These are phyloP conservation scores for Porcisia hertigi DNA, from an alignment of 208 protist genomes.

Conservation along the genomic window DNA sequence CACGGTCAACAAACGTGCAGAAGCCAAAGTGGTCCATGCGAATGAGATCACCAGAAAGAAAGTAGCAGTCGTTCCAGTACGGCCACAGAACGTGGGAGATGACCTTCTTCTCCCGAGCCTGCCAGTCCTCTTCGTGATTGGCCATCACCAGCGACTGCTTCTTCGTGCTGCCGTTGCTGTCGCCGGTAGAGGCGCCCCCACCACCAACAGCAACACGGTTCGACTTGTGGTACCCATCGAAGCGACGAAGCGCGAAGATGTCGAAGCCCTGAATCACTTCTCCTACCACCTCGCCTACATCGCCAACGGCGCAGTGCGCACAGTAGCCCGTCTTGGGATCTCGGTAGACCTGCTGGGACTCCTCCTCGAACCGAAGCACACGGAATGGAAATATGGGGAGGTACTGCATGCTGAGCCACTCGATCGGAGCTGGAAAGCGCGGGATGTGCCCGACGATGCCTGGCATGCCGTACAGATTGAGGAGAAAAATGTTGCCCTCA, in stretches of 20 bases:
- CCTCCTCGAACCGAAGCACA: slow-evolving; percentile 51
- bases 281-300: slow-evolving; percentile 52
- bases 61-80: slow-evolving; percentile 55
- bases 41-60: slow-evolving; percentile 71
- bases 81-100: slow-evolving; percentile 54
- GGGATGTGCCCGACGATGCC: slow-evolving; percentile 68
- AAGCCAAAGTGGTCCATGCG: slow-evolving; percentile 57
- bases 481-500: slow-evolving; percentile 73
- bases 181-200: background rate
- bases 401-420: slow-evolving; percentile 39
- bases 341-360: slow-evolving; percentile 48
- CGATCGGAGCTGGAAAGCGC: slow-evolving; percentile 38
- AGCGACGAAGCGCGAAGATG: slow-evolving; percentile 61
- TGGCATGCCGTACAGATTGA: slow-evolving; percentile 58
- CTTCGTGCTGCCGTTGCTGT: background rate
- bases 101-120: slow-evolving; percentile 43
- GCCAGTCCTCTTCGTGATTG: slow-evolving; percentile 19
- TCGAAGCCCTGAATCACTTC: slow-evolving; percentile 64
- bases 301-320: slow-evolving; percentile 34
- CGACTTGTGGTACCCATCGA: slow-evolving; percentile 71
- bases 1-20: slow-evolving; percentile 72
- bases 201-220: background rate
- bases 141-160: background rate
- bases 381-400: slow-evolving; percentile 50
- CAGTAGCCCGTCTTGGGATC: slow-evolving; percentile 40